These are phyloP conservation scores for Hygrophorus russula DNA, from an alignment of 768 basidiomycete genomes.

Conservation along the genomic window DNA sequence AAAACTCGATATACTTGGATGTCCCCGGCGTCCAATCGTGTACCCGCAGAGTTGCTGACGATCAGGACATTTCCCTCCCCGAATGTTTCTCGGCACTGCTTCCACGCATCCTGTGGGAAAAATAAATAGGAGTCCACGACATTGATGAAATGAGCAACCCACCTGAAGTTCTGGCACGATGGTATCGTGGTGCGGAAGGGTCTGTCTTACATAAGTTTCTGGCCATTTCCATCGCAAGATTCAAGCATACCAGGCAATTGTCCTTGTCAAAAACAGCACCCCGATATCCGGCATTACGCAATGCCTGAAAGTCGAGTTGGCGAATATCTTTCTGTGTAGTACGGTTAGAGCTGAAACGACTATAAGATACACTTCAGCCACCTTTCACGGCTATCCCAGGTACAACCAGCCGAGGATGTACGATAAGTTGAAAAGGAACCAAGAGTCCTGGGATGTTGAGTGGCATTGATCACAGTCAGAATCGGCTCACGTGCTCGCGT, in stretches of 20 bases:
- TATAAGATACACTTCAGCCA: conserved; percentile 14
- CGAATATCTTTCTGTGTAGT: conserved; percentile 66
- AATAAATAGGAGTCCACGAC: conserved; percentile 1
- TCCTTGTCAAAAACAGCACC: conserved; percentile 98
- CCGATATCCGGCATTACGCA: conserved; percentile 67
- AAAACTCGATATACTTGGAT: conserved; percentile 52
- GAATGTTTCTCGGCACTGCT: conserved; percentile 58
- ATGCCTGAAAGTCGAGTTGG: conserved; percentile 64
- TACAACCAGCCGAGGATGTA: conserved; percentile 55
- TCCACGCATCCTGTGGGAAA: conserved; percentile 57
- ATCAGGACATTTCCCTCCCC: conserved; percentile 74
- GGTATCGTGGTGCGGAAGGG: conserved; percentile 64
- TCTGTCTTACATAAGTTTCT: conserved; percentile 33
- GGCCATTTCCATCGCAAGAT: not conserved
- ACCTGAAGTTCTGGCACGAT: conserved; percentile 73
- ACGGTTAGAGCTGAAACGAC: conserved; percentile 3
- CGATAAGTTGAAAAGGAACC: conserved; percentile 57
- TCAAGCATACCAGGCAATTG: conserved; percentile 72
- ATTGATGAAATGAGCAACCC: conserved; percentile 7
- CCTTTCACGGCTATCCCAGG: conserved; percentile 62
- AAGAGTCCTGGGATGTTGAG: conserved; percentile 64
- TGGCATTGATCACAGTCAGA: conserved; percentile 36
- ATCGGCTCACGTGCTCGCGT: too few species aligned
- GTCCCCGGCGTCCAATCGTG: conserved; percentile 60
- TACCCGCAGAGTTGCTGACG: conserved; percentile 92